Evolutionary conservation across 1,284 basidiomycete genomes (phyloP).

Genomic region (Cerrena zonata): DNA sequence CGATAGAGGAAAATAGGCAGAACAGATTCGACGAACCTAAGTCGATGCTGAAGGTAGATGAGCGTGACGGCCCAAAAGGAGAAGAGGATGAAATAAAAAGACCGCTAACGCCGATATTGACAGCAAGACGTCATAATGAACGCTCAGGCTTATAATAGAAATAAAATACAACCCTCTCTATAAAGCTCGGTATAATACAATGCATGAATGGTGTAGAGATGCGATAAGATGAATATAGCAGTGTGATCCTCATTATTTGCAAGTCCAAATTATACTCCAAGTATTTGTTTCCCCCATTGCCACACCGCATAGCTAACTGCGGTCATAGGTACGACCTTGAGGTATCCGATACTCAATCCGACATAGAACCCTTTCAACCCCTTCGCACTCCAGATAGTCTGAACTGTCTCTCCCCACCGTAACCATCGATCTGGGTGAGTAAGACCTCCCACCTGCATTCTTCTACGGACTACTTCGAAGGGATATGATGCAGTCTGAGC

Average conservation of each 20-base stretch:
- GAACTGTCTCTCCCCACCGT: slow-evolving; percentile 73
- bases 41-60: neutral
- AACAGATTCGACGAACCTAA: neutral
- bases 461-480: slow-evolving; percentile 87
- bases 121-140: no score
- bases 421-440: slow-evolving; percentile 74
- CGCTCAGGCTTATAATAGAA: no score
- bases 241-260: no score
- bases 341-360: slow-evolving; percentile 87
- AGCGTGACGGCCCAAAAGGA: neutral
- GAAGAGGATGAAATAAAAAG: no score
- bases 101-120: no score
- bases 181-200: no score
- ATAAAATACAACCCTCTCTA: no score
- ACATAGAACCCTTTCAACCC: slow-evolving; percentile 92
- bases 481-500: slow-evolving; percentile 93
- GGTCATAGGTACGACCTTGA: slow-evolving; percentile 98
- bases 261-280: slow-evolving; percentile 48
- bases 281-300: slow-evolving; percentile 63
- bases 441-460: slow-evolving; percentile 94
- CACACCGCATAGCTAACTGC: slow-evolving; percentile 75
- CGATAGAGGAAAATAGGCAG: neutral
- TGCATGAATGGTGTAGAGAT: neutral
- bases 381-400: slow-evolving; percentile 58
- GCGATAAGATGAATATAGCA: no score